Evolutionary conservation across 2,329 filamentous ascomycete genomes (phyloP).

Genomic region (Aspergillus fumigatus): DNA sequence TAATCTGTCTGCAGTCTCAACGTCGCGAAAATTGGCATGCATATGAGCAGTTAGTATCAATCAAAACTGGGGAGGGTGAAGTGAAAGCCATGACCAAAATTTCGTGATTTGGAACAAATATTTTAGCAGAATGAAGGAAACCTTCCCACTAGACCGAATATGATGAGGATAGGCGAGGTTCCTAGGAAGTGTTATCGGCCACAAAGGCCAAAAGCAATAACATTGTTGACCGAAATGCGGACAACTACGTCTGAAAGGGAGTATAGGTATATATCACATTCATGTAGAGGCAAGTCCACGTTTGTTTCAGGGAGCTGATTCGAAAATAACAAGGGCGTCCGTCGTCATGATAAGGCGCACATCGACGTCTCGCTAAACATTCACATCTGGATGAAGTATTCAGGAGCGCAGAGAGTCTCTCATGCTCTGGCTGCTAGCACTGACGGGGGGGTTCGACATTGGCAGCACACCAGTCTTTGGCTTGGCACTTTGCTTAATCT

Average conservation of each 20-base stretch:
- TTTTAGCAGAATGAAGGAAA: not conserved
- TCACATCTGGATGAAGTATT: constrained; percentile 3
- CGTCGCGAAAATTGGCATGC: not conserved
- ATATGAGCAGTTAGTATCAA: not conserved
- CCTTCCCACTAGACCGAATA: not conserved
- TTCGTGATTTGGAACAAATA: not conserved
- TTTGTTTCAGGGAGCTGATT: not conserved
- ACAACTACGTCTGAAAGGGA: not conserved
- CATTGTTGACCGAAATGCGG: not conserved
- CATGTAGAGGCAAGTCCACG: not conserved
- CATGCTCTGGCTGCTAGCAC: constrained; percentile 87
- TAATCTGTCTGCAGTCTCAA: not conserved
- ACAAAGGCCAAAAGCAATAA: not conserved
- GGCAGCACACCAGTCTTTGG: constrained; percentile 65
- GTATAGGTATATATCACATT: not conserved
- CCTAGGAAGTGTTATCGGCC: not conserved
- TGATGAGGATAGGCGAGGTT: not conserved
- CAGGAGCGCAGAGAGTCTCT: constrained; percentile 75
- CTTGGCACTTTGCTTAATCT: constrained; percentile 70
- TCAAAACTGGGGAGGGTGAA: not conserved
- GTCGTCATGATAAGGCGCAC: not conserved
- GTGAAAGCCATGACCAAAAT: not conserved
- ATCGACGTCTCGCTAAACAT: not conserved
- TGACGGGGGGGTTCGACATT: constrained; percentile 66
- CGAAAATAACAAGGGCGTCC: not conserved